phyloP scores from a whole-genome alignment of 768 basidiomycete species.

The Cystobasidium tubakii region DNA sequence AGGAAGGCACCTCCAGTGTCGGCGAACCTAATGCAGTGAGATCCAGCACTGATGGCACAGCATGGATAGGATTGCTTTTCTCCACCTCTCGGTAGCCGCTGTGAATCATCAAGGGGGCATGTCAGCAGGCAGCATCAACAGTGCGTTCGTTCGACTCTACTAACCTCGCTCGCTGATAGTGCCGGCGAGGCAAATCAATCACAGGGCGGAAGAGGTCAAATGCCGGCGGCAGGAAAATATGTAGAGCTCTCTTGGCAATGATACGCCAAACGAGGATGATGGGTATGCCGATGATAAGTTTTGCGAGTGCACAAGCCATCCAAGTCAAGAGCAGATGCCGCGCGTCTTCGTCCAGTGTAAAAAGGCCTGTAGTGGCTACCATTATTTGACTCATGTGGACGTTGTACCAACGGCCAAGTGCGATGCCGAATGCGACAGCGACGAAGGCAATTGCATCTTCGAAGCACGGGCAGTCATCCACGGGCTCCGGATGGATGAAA shows the following conservation, averaged over 20 bases:
- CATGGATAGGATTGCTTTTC: constrained; percentile 52
- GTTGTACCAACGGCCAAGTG: constrained; percentile 64
- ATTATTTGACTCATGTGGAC: constrained; percentile 42
- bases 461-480: constrained; percentile 96
- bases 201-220: constrained; percentile 64
- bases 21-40: constrained; percentile 53
- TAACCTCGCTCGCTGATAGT: constrained; percentile 81
- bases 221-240: constrained; percentile 69
- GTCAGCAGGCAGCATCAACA: too few species aligned
- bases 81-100: constrained; percentile 37
- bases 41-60: constrained; percentile 81
- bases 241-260: constrained; percentile 69
- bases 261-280: constrained; percentile 83
- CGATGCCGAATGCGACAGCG: constrained; percentile 72
- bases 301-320: constrained; percentile 40
- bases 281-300: constrained; percentile 60
- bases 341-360: constrained; percentile 45
- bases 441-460: constrained; percentile 91
- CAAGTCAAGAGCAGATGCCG: not conserved
- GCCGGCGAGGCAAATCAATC: constrained; percentile 72
- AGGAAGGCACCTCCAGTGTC: not conserved
- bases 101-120: too few species aligned
- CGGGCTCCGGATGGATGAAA: constrained; percentile 87
- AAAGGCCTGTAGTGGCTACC: constrained; percentile 44
- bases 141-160: too few species aligned